phyloP scores from a whole-genome alignment of 176 grass and related monocot species.

The Oryza punctata region DNA sequence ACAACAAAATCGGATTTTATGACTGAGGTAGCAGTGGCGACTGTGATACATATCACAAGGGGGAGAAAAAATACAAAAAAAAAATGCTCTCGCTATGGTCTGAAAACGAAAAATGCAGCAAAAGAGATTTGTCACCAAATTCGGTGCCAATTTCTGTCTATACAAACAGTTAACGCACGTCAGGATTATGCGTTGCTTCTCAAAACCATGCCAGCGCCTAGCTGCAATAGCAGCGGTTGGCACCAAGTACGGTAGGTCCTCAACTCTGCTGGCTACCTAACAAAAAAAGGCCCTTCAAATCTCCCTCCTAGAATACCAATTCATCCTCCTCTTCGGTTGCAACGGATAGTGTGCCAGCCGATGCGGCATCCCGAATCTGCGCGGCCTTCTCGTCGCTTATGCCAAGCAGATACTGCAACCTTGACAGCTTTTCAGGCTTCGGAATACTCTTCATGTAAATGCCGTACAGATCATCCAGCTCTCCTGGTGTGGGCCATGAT shows the following conservation, averaged over 20 bases:
- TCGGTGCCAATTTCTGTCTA: conserved; percentile 41
- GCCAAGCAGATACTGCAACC: conserved; percentile 71
- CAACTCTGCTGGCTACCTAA: conserved; percentile 63
- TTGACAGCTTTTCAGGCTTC: conserved; percentile 70
- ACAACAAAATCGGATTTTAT: conserved; percentile 14
- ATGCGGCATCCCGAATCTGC: conserved; percentile 59
- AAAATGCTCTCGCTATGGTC: conserved; percentile 19
- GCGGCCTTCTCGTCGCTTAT: conserved; percentile 70
- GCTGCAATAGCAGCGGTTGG: conserved; percentile 39
- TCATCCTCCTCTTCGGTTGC: conserved; percentile 69
- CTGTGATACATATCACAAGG: conserved; percentile 20
- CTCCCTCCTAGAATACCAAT: conserved; percentile 60
- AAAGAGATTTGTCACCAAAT: conserved; percentile 23
- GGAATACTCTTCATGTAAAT: conserved; percentile 89
- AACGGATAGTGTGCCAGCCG: conserved; percentile 53
- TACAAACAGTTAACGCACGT: conserved; percentile 52
- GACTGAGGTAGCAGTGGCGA: conserved; percentile 5
- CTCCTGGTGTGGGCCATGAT: conserved; percentile 67
- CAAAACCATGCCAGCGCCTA: conserved; percentile 39
- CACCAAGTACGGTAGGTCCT: conserved; percentile 40
- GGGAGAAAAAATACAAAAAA: not conserved
- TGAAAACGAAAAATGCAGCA: conserved; percentile 31
- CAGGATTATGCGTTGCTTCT: conserved; percentile 26
- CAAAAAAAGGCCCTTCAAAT: conserved; percentile 43
- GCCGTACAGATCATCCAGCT: conserved; percentile 77